A percentile compares a stretch with the other conserved stretches of the same genome.
These are phyloP conservation scores for Astrothelium subdiscretum DNA, from an alignment of 495 filamentous ascomycete species.

Conservation along the genomic window DNA sequence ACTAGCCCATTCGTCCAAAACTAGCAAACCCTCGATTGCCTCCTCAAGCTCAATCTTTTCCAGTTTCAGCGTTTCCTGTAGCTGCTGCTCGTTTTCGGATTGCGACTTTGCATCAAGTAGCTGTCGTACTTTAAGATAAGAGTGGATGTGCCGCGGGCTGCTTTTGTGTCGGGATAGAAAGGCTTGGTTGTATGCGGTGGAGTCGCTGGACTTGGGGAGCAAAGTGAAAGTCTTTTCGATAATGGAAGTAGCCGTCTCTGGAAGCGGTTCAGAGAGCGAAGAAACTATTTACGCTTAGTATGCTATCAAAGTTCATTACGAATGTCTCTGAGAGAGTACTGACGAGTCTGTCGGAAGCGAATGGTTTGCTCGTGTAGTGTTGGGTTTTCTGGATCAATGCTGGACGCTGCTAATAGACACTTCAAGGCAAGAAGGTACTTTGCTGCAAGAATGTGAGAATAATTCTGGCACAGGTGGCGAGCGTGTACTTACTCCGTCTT, in stretches of 20 bases:
- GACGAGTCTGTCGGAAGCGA: conserved; percentile 50
- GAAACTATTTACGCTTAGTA: conserved; percentile 31
- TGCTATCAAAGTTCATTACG: neutral
- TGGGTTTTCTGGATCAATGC: conserved; percentile 60
- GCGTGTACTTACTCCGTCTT: conserved; percentile 50
- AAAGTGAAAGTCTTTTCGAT: conserved; percentile 55
- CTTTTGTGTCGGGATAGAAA: conserved; percentile 52
- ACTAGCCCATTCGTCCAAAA: conserved; percentile 50
- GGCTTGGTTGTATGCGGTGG: conserved; percentile 55
- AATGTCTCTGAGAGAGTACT: conserved; percentile 10
- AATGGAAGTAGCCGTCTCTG: conserved; percentile 50
- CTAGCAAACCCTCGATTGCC: conserved; percentile 45
- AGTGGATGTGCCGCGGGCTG: conserved; percentile 51
- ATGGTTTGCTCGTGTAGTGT: conserved; percentile 64
- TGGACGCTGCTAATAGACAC: conserved; percentile 62
- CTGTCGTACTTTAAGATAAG: conserved; percentile 48
- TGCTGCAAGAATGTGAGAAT: conserved; percentile 39
- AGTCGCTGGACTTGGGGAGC: conserved; percentile 41
- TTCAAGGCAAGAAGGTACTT: conserved; percentile 78
- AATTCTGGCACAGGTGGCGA: neutral
- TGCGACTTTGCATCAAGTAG: conserved; percentile 43
- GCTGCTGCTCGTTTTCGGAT: conserved; percentile 46
- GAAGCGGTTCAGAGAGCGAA: conserved; percentile 40
- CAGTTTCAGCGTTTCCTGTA: conserved; percentile 45
- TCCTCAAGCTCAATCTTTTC: conserved; percentile 46